Evolutionary conservation across 2,329 filamentous ascomycete genomes (phyloP), one percentile per base, ranked within the genome.

Genomic region (Aspergillus clavatus): DNA sequence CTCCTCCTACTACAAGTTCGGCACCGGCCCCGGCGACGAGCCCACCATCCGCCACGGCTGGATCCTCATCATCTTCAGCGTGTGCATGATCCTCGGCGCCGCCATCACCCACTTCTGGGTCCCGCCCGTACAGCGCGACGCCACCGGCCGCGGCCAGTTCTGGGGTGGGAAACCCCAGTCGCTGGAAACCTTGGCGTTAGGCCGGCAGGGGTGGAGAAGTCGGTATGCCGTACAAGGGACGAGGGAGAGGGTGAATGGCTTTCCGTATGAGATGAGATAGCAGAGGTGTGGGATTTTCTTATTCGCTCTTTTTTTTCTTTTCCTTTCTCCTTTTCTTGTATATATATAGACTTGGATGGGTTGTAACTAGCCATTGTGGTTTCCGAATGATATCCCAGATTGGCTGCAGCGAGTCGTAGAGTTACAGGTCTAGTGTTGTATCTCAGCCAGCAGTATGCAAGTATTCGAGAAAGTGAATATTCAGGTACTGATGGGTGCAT

Each of bases 61-160:
- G 46, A 63, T 71, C 38, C 51, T 70, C 28, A 65, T 67, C 22
- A 61, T 72, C 21, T 72, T 72, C 53, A 67, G 64, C 41, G 65
- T 55, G 1, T 68, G 65, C 28, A 72, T 72, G 70, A 50, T 72
- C 3, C 36, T 71, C 3, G 70, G 70, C 1, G 68, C 69, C 1
- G 58, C 43, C 2, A 58, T 71, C 2, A 70, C 70, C 7, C 66
- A 68, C 43, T 67, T 69, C 48, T 66, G 64, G 56, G 67, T 71
- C 28, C 70, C 70, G 2, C 58, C 69, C 2, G 57, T 69, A 7
- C 65, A 69, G 46, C 57, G 59, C 31, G 54, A 19, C 56, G 57
- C 38, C 49, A 23, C 29, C 36, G 56, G 59, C 4, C 41, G 45
- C 10, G 54, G 55, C n/a, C 48, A 56, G 23, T 42, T 66, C 11